Conservation (phyloP, 306 rosid species). For the Gastrolobium villosum region DNA sequence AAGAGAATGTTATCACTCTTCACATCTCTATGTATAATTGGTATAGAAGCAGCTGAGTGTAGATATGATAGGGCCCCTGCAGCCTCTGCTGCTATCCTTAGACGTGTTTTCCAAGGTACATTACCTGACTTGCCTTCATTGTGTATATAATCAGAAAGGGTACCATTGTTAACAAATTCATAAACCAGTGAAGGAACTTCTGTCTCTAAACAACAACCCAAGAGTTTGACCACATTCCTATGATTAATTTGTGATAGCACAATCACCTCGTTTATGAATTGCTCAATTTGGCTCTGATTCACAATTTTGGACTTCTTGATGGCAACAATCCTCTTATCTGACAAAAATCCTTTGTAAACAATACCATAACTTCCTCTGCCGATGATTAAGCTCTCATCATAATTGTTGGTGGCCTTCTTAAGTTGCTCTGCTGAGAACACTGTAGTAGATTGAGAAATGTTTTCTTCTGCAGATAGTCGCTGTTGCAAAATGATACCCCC, state of each 20-base stretch:
- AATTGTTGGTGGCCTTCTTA: conserved; percentile 57
- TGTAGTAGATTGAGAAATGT: not conserved
- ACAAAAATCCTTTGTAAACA: conserved; percentile 49
- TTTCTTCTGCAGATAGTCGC: conserved; percentile 16
- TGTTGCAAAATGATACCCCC: conserved; percentile 52
- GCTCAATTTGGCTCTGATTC: conserved; percentile 48
- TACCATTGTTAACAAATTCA: conserved; percentile 54
- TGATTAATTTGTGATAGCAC: conserved; percentile 63
- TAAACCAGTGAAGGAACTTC: conserved; percentile 62
- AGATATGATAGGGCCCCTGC: conserved; percentile 56
- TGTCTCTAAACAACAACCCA: conserved; percentile 63
- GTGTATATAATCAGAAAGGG: conserved; percentile 50
- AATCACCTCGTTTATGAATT: conserved; percentile 59
- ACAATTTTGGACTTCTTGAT: conserved; percentile 56
- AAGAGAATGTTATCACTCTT: conserved; percentile 59
- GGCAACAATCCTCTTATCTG: conserved; percentile 33
- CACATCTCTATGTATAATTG: conserved; percentile 65
- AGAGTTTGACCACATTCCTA: conserved; percentile 57
- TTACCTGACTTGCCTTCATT: not conserved
- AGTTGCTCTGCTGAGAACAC: conserved; percentile 47
- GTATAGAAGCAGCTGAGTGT: conserved; percentile 51
- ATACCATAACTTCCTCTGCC: conserved; percentile 59
- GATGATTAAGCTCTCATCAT: conserved; percentile 37
- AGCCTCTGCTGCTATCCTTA: conserved; percentile 51
- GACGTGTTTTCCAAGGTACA: conserved; percentile 48